Evolutionary conservation across 2,329 filamentous ascomycete genomes (phyloP).

Genomic region (Ophiostoma himal-ulmi): DNA sequence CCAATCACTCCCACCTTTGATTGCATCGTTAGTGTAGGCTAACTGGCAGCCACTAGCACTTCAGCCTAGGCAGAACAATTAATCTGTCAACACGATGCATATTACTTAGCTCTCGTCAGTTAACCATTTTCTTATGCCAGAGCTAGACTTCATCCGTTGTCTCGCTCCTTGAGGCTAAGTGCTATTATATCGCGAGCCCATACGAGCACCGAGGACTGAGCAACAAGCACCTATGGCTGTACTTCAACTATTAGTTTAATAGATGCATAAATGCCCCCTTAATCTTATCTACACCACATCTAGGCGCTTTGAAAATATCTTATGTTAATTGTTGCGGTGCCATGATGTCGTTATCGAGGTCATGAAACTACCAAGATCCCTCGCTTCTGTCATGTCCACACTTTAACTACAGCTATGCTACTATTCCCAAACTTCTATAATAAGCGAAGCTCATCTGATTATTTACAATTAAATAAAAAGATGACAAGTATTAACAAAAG

Average conservation of each 20-base stretch:
- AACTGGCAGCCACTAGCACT: conserved; percentile 7
- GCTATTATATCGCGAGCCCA: background rate
- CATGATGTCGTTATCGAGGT: background rate
- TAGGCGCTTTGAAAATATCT: background rate
- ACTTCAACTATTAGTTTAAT: no score
- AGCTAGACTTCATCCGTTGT: background rate
- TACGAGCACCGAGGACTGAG: background rate
- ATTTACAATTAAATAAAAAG: no score
- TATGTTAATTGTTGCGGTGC: background rate
- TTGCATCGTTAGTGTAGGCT: conserved; percentile 10
- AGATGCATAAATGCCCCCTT: background rate
- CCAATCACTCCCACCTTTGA: conserved; percentile 5
- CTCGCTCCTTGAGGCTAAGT: background rate
- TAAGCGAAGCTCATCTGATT: no score
- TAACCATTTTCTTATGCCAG: no score
- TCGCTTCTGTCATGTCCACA: background rate
- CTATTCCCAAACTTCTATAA: no score
- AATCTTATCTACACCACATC: background rate
- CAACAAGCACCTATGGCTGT: background rate
- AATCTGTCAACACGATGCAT: background rate
- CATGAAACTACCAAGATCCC: background rate
- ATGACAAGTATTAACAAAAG: no score
- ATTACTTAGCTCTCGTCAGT: background rate
- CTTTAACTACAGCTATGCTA: background rate
- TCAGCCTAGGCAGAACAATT: background rate